Base-by-base conservation (phyloP, 495 filamentous ascomycete genomes). In the Xylaria flabelliformis region DNA sequence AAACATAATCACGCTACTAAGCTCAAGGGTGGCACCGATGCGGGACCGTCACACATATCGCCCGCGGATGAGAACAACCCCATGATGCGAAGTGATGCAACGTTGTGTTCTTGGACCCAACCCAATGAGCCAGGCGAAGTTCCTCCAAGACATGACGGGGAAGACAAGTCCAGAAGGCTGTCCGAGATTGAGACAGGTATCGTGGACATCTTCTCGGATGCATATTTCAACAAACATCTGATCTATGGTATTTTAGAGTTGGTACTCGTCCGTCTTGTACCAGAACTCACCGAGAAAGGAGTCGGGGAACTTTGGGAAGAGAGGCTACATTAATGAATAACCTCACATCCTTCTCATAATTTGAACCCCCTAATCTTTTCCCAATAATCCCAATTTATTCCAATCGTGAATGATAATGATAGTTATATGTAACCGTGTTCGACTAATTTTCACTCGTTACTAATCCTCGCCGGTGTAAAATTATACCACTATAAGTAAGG, bases 161-260 rank as follows among this genome's bases (percentile, higher is more conserved):
- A 81, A 21, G 81, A 84, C 13, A 80, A 82, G 46, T 77, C 81
- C 46, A 77, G 78, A 62, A 79, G 81, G 8, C 64, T 85, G 36
- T 72, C 66, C 53, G 83, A 88, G 74, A 84, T 91, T 46, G 89
- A 86, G 59, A 78, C 84, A 62, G 79, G 76, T 69, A 83, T 92
- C 32, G 85, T 98, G 24, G 91, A 94, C 74, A 82, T 93, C 19
- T 92, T 97, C 76, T 86, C 86, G 3, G 93, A 97, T 79, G 86
- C 86, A 13, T 98, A 97, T 81, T 89, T 92, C 79, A 98, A 98
- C 83, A 95, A 92, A 81, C 94, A 98, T 80, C 81, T 99, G 12
- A 80, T 95, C 55, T 97, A 95, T 74, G 83, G 86, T 29, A 84
- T 94, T 50, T 75, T 97, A 50, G 96, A 98, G 80, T 82, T 93